Conservation (phyloP, 192 early-diverging fungal genomes). For the Backusella circina region DNA sequence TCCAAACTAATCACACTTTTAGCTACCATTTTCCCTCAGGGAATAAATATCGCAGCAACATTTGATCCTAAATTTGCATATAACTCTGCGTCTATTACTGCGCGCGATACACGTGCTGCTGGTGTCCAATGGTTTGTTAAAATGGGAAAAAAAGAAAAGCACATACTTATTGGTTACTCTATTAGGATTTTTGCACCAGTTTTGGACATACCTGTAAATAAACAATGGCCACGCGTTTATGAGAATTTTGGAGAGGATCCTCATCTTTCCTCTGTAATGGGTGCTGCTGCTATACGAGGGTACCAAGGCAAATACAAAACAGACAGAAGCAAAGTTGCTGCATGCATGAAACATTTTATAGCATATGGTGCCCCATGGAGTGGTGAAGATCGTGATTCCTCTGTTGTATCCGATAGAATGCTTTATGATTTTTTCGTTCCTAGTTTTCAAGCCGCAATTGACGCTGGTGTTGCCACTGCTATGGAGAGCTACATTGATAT, state of each 20-base stretch:
- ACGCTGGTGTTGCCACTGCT: slow-evolving; percentile 55
- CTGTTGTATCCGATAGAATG: slow-evolving; percentile 33
- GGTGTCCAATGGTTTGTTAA: slow-evolving; percentile 56
- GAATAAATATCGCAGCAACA: slow-evolving; percentile 54
- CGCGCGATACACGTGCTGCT: slow-evolving; percentile 60
- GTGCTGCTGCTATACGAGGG: slow-evolving; percentile 46
- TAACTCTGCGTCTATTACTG: slow-evolving; percentile 53
- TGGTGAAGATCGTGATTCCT: slow-evolving; percentile 29
- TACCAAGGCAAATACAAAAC: slow-evolving; percentile 67
- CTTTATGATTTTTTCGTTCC: slow-evolving; percentile 63
- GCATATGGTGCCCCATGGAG: slow-evolving; percentile 57
- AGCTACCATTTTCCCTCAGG: slow-evolving; percentile 55
- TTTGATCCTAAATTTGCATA: slow-evolving; percentile 57
- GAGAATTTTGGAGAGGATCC: slow-evolving; percentile 58
- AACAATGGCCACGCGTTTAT: slow-evolving; percentile 57
- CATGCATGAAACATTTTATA: slow-evolving; percentile 67
- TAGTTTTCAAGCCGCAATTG: slow-evolving; percentile 54
- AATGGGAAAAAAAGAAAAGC: slow-evolving; percentile 40
- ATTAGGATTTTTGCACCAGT: slow-evolving; percentile 61
- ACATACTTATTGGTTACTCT: slow-evolving; percentile 36
- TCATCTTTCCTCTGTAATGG: slow-evolving; percentile 49
- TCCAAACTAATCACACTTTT: not conserved
- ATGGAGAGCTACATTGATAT: slow-evolving; percentile 64
- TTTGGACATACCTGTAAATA: slow-evolving; percentile 56
- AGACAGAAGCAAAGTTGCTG: slow-evolving; percentile 57